Percentiles rank a stretch among this genome's conserved stretches.
Conservation (phyloP, 192 early-diverging fungal genomes). For the Mortierella claussenii region DNA sequence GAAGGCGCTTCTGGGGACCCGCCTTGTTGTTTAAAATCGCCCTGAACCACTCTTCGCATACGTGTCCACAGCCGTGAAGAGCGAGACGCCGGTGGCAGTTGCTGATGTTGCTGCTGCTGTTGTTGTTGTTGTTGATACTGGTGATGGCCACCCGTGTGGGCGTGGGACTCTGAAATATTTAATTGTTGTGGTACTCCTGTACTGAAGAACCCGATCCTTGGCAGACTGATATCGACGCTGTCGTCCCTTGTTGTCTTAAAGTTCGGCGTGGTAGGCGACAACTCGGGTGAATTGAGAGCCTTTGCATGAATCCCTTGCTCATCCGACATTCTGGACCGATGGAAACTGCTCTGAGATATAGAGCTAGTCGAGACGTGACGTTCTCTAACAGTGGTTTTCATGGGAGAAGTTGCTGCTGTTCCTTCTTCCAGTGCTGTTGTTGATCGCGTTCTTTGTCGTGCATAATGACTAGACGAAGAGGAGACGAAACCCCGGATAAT, state of each 20-base stretch:
- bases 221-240: not conserved
- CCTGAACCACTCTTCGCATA: conserved; percentile 31
- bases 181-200: not conserved
- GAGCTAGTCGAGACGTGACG: not conserved
- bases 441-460: too few relatives aligned
- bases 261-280: too few relatives aligned
- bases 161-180: conserved; percentile 2
- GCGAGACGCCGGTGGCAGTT: not conserved
- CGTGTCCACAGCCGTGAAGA: conserved; percentile 30
- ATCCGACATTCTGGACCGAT: not conserved
- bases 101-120: not conserved
- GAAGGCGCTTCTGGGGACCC: not conserved
- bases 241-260: not conserved
- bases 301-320: not conserved
- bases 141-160: not conserved
- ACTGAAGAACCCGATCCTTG: not conserved
- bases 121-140: not conserved
- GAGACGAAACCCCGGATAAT: too few relatives aligned
- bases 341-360: not conserved
- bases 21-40: conserved; percentile 7
- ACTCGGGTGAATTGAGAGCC: not conserved
- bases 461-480: too few relatives aligned
- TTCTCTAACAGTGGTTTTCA: not conserved
- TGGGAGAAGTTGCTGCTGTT: not conserved
- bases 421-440: not conserved